A percentile compares a stretch with the other conserved stretches of the same genome.
Conservation (phyloP, 495 filamentous ascomycete species). For the Penicillium chermesinum region DNA sequence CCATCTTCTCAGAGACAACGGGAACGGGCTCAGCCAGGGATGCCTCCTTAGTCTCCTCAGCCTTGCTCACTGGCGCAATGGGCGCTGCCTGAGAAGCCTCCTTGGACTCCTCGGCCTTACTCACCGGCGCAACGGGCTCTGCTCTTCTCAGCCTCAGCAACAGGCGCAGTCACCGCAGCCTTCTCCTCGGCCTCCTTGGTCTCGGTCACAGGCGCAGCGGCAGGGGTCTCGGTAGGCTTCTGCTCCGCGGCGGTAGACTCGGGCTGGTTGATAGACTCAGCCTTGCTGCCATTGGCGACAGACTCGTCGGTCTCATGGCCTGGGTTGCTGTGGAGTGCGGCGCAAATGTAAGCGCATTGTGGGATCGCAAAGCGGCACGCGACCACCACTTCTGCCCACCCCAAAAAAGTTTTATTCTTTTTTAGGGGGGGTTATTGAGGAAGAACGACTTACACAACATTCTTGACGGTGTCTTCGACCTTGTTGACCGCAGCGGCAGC, state of each 20-base stretch:
- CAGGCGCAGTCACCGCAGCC: constrained; percentile 13
- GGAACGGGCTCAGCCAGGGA: not conserved
- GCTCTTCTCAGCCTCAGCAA: no score
- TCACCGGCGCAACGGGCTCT: no score
- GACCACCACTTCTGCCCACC: constrained; percentile 14
- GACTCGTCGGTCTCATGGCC: constrained; percentile 37
- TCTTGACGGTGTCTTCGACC: constrained; percentile 32
- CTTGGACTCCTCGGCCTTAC: constrained; percentile 8
- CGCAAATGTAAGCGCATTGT: not conserved
- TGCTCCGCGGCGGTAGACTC: constrained; percentile 23
- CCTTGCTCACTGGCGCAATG: not conserved
- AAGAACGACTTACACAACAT: constrained; percentile 36
- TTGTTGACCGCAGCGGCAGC: constrained; percentile 29
- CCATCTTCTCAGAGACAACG: constrained; percentile 15
- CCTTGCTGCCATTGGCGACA: constrained; percentile 1
- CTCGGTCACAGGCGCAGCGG: constrained; percentile 15
- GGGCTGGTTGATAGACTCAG: constrained; percentile 14
- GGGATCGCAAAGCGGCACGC: not conserved
- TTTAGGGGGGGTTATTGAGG: not conserved
- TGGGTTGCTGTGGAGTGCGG: constrained; percentile 29
- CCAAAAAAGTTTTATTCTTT: constrained; percentile 4
- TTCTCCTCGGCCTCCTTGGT: constrained; percentile 18
- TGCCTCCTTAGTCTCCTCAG: not conserved
- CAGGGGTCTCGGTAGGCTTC: constrained; percentile 19
- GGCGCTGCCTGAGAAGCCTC: no score